Conservation (phyloP, 2,329 filamentous ascomycete genomes). For the Apiospora kogelbergensis region DNA sequence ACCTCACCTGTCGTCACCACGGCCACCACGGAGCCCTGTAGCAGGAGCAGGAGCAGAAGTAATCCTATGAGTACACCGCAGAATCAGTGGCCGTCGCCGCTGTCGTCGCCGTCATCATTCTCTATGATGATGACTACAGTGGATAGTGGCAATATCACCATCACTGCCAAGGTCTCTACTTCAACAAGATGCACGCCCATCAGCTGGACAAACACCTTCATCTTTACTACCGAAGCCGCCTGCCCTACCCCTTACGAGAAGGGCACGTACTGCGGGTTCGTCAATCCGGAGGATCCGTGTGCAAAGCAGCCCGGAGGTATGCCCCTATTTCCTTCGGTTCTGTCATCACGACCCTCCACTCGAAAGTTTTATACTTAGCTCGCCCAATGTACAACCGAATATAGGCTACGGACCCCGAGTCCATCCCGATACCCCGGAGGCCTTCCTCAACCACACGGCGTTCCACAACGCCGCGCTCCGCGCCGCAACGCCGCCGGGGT, state of each 20-base stretch:
- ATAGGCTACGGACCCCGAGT: not conserved
- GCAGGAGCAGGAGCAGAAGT: not conserved
- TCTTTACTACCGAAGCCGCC: not conserved
- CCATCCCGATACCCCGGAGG: not conserved
- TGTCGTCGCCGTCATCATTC: not conserved
- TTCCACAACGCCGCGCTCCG: not conserved
- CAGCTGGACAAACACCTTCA: not conserved
- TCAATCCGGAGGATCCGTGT: not conserved
- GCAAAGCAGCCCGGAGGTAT: not conserved
- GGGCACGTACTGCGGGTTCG: not conserved
- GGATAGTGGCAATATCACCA: too few relatives aligned
- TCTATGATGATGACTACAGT: not conserved
- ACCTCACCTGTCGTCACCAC: not conserved
- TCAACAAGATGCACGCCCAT: not conserved
- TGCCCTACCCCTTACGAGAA: not conserved
- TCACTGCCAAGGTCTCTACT: not conserved
- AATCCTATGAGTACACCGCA: not conserved
- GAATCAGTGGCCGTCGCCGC: not conserved
- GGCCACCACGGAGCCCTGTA: not conserved
- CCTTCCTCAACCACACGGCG: not conserved
- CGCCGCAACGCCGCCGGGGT: not conserved
- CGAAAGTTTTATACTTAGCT: not conserved
- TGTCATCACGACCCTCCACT: not conserved
- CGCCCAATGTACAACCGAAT: too few relatives aligned
- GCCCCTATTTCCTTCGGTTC: not conserved